Percentiles rank a stretch among this genome's conserved stretches.
phyloP scores from a whole-genome alignment of 345 rosid species.

The Aquilaria malaccensis region DNA sequence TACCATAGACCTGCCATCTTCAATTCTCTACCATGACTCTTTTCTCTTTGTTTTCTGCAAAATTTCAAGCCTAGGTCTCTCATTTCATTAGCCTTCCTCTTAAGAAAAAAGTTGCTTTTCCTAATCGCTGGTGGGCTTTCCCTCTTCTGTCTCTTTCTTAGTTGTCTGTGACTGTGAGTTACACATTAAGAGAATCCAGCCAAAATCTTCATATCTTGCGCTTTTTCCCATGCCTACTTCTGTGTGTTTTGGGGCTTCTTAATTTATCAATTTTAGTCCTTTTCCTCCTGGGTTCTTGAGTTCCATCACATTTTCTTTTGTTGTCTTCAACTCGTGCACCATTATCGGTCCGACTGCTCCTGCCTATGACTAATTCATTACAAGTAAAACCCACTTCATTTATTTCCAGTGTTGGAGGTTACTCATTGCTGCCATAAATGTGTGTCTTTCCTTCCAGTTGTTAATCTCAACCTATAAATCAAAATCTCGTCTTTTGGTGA shows the following conservation, averaged over 20 bases:
- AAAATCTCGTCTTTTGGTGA: slow-evolving; percentile 3
- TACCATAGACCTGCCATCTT: not conserved
- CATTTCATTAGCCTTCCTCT: slow-evolving; percentile 1
- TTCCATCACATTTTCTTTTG: slow-evolving; percentile 7
- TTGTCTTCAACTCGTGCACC: slow-evolving; percentile 24
- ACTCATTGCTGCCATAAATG: not conserved
- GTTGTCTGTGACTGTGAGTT: not conserved
- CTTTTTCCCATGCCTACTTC: slow-evolving; percentile 3
- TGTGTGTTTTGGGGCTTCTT: slow-evolving; percentile 13
- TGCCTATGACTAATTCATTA: slow-evolving; percentile 6
- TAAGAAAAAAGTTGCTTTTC: slow-evolving; percentile 17
- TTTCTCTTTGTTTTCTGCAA: slow-evolving; percentile 18
- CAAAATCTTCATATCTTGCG: slow-evolving; percentile 12
- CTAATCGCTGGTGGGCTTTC: slow-evolving; percentile 8
- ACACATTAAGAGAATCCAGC: slow-evolving; percentile 1
- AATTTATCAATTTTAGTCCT: slow-evolving; percentile 8
- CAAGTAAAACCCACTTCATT: slow-evolving; percentile 7
- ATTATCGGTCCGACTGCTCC: slow-evolving; percentile 13
- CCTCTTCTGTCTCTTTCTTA: not conserved
- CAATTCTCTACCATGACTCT: not conserved
- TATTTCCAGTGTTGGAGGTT: slow-evolving; percentile 1
- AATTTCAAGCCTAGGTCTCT: slow-evolving; percentile 9
- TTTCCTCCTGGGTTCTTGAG: slow-evolving; percentile 24
- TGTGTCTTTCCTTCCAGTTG: slow-evolving; percentile 1
- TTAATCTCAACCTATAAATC: slow-evolving; percentile 15